A percentile compares a stretch with the other conserved stretches of the same genome.
Conservation (phyloP, 345 rosid species). For the Eucalyptus tenuipes region DNA sequence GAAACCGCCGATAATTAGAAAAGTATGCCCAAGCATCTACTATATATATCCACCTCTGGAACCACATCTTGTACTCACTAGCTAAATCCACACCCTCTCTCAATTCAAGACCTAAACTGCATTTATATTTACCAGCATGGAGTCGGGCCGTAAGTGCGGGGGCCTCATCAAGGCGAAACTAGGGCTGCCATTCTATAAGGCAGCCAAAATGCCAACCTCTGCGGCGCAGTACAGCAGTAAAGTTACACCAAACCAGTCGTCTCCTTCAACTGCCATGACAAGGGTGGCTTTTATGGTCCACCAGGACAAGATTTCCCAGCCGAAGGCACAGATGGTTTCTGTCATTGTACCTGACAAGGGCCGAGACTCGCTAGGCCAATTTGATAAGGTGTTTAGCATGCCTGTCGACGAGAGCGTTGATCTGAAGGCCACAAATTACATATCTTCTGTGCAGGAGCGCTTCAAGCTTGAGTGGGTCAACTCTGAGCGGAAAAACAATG, state of each 20-base stretch:
- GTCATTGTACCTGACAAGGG: conserved; percentile 9
- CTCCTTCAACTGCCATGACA: conserved; percentile 1
- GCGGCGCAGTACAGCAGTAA: conserved; percentile 10
- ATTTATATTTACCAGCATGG: conserved; percentile 17
- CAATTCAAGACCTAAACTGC: not conserved
- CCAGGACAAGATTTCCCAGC: conserved; percentile 16
- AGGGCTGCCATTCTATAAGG: conserved; percentile 19
- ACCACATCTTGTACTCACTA: not conserved
- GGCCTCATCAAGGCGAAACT: conserved; percentile 45
- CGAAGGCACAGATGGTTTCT: conserved; percentile 16
- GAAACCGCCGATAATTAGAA: not conserved
- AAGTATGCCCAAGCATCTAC: not conserved
- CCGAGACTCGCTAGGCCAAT: conserved; percentile 8
- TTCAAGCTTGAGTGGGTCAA: conserved; percentile 35
- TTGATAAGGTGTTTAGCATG: conserved; percentile 12
- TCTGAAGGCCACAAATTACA: conserved; percentile 30
- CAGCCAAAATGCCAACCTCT: conserved; percentile 9
- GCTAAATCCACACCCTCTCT: not conserved
- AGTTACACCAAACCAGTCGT: conserved; percentile 6
- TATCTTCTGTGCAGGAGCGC: conserved; percentile 44
- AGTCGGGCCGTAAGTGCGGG: conserved; percentile 25
- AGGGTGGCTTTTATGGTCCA: conserved; percentile 9
- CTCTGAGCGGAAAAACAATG: conserved; percentile 6
- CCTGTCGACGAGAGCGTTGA: conserved; percentile 31
- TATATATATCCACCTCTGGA: conserved; percentile 12